These are phyloP conservation scores for Epichloe hybrida DNA, from an alignment of 2,329 filamentous ascomycete genomes.

Conservation along the genomic window DNA sequence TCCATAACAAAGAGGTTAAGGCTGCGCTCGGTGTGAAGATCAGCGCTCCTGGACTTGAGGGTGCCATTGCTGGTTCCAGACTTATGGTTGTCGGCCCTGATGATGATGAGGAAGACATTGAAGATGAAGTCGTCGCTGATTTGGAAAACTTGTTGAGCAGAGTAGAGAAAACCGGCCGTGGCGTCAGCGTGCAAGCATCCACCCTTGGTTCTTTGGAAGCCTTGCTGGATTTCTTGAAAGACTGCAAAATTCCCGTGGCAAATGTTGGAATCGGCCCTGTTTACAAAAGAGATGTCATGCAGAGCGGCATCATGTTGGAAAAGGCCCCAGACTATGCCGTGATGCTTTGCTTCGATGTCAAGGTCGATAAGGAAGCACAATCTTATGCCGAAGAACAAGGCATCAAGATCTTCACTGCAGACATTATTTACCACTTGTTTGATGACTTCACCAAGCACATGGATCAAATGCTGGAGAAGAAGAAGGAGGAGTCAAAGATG, in stretches of 20 bases:
- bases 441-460: slow-evolving; percentile 95
- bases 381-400: slow-evolving; percentile 85
- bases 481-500: slow-evolving; percentile 93
- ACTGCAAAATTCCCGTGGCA: slow-evolving; percentile 91
- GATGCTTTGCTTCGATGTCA: slow-evolving; percentile 99
- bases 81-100: slow-evolving; percentile 87
- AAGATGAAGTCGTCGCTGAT: slow-evolving; percentile 93
- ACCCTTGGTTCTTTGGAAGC: slow-evolving; percentile 95
- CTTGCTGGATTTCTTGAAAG: slow-evolving; percentile 86
- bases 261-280: slow-evolving; percentile 97
- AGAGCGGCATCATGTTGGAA: slow-evolving; percentile 89
- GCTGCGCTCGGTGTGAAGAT: slow-evolving; percentile 98
- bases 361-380: slow-evolving; percentile 92
- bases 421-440: slow-evolving; percentile 98
- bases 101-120: slow-evolving; percentile 92
- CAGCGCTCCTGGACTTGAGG: slow-evolving; percentile 85
- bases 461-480: slow-evolving; percentile 71
- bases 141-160: slow-evolving; percentile 81
- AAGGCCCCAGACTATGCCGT: slow-evolving; percentile 92
- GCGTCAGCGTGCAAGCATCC: slow-evolving; percentile 93
- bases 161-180: slow-evolving; percentile 81
- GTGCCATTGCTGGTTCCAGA: slow-evolving; percentile 90
- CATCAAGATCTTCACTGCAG: slow-evolving; percentile 95
- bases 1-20: slow-evolving; percentile 99
- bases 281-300: slow-evolving; percentile 96